Evolutionary conservation across 2,329 filamentous ascomycete species (phyloP), one percentile per base, ranked within the genome.

Genomic region (Fusarium palustre): DNA sequence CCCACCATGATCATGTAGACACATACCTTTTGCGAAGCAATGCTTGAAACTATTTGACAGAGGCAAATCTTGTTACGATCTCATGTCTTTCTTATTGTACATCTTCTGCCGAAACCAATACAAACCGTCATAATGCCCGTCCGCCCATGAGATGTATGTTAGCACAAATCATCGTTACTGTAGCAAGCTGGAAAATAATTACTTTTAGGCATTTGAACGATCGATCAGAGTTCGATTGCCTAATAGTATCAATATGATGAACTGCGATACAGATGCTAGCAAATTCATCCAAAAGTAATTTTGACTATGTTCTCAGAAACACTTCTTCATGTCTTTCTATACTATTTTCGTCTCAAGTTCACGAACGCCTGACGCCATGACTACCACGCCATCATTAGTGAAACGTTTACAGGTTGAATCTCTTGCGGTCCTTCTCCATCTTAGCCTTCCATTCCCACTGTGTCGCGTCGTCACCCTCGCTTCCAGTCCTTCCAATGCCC

Each of bases 381-480:
- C 46, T 46, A 28, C 39, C 34, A 53, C n/a, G 18, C 22, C 50
- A 55, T 38, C 46, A 48, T 59, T 41, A 52, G 43, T 34, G 33
- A 54, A 55, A 22, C 55, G 55, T 64, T 67, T 86, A 98, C 77
- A 99, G 84, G 81, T 97, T 96, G 83, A 98, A 99, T 78, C 93
- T 90, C 72, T 95, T 98, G 75, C 96, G 87, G 76, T 92, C 86
- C 84, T 97, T 97, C 83, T 99, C 96, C 91, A 96, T 97, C 77
- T 90, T 90, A 13, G 92, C 91, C 82, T 97, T 97, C 96, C 96
- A 99, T 78, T 97, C 89, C 95, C 96, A 98, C 77, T 97, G 92
- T 72, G 93, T 88, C 38, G 93, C 93, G 79, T 91, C 83, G 79
- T 89, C 84, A 84, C 92, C 87, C 65, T 89, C 85, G 73, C 88